Conservation (phyloP, 2,329 filamentous ascomycete species). For the Fusarium sp. region DNA sequence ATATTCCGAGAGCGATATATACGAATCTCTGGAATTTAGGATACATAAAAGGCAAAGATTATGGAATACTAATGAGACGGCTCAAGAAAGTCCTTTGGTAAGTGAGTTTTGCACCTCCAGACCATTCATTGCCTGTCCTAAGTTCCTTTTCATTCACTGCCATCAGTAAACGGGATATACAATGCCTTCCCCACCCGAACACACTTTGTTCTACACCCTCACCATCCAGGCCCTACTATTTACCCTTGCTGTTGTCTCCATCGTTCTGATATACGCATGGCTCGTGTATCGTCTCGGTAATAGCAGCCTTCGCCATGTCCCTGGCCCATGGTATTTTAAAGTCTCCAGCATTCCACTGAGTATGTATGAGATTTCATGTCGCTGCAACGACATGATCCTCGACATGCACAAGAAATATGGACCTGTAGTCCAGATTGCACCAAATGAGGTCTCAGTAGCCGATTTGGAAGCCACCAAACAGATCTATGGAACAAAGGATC, state of each 20-base stretch:
- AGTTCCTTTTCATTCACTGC: neutral
- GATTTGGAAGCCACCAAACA: neutral
- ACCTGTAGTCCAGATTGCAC: neutral
- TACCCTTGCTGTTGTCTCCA: neutral
- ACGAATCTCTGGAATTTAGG: rapidly evolving
- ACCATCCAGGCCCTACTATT: neutral
- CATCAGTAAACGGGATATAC: neutral
- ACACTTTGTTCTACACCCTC: neutral
- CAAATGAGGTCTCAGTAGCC: neutral
- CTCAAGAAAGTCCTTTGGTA: rapidly evolving
- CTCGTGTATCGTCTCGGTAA: neutral
- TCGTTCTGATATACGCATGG: neutral
- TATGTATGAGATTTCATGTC: neutral
- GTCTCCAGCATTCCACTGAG: neutral
- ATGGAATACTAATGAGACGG: neutral
- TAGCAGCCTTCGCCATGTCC: neutral
- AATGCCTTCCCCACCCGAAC: neutral
- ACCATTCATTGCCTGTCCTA: too few relatives aligned
- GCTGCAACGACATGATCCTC: neutral
- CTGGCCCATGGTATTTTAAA: neutral
- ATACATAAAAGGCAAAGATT: neutral
- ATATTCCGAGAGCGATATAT: neutral
- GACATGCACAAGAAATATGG: neutral
- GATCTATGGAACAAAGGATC: neutral
- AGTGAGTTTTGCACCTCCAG: neutral